Evolutionary conservation across 768 basidiomycete genomes (phyloP).

Genomic region (Xanthoconium stramineum): DNA sequence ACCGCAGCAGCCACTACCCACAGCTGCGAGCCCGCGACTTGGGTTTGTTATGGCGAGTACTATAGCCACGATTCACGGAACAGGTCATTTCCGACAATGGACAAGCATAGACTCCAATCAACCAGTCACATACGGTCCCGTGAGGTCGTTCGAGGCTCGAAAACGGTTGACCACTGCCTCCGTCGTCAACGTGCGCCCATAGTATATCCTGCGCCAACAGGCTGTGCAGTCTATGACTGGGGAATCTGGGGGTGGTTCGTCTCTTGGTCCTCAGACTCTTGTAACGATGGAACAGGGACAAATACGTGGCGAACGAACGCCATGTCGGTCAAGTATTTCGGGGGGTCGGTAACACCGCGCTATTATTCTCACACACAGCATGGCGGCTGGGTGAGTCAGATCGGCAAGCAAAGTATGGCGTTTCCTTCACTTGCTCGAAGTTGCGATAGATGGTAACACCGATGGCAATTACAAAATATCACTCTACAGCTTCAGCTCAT

Average conservation of each 20-base stretch:
- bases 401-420: constrained; percentile 29
- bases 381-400: constrained; percentile 24
- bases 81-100: not conserved
- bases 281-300: not conserved
- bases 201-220: not conserved
- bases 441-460: constrained; percentile 18
- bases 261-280: not conserved
- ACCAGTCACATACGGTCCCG: not conserved
- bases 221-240: constrained; percentile 10
- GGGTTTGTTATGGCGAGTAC: not conserved
- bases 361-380: constrained; percentile 31
- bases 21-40: constrained; percentile 8
- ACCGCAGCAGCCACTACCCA: constrained; percentile 7
- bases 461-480: constrained; percentile 16
- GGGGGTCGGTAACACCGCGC: constrained; percentile 9
- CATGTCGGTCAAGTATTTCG: constrained; percentile 2
- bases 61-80: not conserved
- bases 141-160: not conserved
- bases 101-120: not conserved
- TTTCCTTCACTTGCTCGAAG: constrained; percentile 17
- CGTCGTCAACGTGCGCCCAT: not conserved
- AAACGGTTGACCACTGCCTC: not conserved
- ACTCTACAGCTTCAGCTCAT: constrained; percentile 16
- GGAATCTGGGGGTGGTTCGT: not conserved
- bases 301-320: not conserved